Percentiles rank a stretch among this genome's conserved stretches.
These are phyloP conservation scores for Alternaria ventricosa DNA, from an alignment of 2,329 filamentous ascomycete genomes.

Conservation along the genomic window DNA sequence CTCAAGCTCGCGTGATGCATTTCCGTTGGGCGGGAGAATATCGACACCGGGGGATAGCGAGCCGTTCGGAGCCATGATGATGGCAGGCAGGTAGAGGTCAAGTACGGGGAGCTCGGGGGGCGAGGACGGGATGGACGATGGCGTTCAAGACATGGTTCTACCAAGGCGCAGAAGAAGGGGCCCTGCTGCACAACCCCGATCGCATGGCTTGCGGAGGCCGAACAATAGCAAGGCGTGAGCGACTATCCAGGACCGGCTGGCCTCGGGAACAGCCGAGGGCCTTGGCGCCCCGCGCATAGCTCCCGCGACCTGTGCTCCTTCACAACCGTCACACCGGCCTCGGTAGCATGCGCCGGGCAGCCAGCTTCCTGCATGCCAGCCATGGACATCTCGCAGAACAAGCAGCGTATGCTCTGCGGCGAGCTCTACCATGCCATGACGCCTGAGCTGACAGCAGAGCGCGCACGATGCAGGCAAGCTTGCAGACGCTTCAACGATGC, in stretches of 20 bases:
- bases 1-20: slow-evolving; percentile 38
- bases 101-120: background rate
- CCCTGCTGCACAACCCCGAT: background rate
- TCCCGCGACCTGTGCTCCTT: background rate
- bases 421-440: slow-evolving; percentile 79
- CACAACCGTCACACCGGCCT: background rate
- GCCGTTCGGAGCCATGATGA: slow-evolving; percentile 36
- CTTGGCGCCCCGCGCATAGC: background rate
- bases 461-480: slow-evolving; percentile 68
- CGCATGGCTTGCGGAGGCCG: background rate
- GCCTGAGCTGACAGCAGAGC: slow-evolving; percentile 69
- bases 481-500: slow-evolving; percentile 69
- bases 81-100: background rate
- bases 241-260: background rate
- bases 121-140: background rate
- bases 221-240: slow-evolving; percentile 15
- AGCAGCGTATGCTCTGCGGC: slow-evolving; percentile 64
- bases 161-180: background rate
- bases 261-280: background rate
- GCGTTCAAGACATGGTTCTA: slow-evolving; percentile 11
- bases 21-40: slow-evolving; percentile 39
- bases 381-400: slow-evolving; percentile 45
- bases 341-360: background rate
- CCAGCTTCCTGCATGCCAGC: background rate
- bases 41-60: slow-evolving; percentile 29